Evolutionary conservation across 352 stramenopile species (phyloP), one percentile per base, ranked within the genome.

Genomic region (Globisporangium ultimum): DNA sequence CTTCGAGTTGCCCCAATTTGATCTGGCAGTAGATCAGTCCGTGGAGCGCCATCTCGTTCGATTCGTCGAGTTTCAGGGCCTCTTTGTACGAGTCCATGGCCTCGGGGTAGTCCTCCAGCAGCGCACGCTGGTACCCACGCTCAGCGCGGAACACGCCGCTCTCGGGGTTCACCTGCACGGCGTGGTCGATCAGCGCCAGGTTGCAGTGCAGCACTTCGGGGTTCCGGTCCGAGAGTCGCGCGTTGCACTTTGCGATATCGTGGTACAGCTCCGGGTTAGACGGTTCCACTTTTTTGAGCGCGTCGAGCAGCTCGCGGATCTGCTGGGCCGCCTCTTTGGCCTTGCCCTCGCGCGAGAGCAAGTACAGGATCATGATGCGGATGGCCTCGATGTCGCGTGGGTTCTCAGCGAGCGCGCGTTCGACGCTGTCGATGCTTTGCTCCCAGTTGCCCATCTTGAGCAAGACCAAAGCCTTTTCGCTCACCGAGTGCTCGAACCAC

Each of bases 21-120:
- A 98, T 83, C 66, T 97, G 91, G 64, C 89, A 97, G 69, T 96
- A 97, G 60, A 98, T 97, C 46, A 96, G 72, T 0, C 90, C 91
- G 43, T 93, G 79, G 6, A 97, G 73, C n/a, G 91, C 91, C 51
- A 79, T 74, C 45, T 94, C 78, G 64, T 96, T 97, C 15, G 80
- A 87, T 55, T 95, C 87, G 64, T 97, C 90, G 2, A 91, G 66
- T 64, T 90, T 92, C 13, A 92, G 68, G 9, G 84, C 87, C 45
- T 96, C 80, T 56, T 93, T 91, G 69, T 94, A 96, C 12, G 74
- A 87, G 42, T 93, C 83, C 67, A 95, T 87, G 21, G 88, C 80
- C 24, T 95, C 82, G 6, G 71, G 58, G 40, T 87, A 89, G 53
- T 96, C 74, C 40, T 87, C 86, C 14, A 93, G 69, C 3, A 94